phyloP scores from a whole-genome alignment of 2,329 filamentous ascomycete genomes.

The Venturia oleaginea region DNA sequence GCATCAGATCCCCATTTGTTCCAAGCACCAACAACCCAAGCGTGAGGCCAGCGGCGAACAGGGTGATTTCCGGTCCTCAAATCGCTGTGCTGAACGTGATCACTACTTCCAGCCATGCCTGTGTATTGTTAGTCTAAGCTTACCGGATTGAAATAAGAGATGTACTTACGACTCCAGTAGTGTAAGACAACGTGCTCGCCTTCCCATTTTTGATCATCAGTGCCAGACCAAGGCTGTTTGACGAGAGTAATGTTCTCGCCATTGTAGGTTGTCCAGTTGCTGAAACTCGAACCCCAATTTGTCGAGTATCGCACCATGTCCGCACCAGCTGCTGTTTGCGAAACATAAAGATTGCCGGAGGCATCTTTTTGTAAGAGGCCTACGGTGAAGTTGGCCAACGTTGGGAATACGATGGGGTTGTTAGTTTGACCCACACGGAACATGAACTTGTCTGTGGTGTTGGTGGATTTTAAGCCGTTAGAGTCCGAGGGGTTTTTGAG shows the following conservation, averaged over 20 bases:
- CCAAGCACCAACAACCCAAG: constrained; percentile 53
- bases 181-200: constrained; percentile 55
- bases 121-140: neutral
- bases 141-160: too few species aligned
- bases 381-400: constrained; percentile 48
- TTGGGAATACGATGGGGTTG: constrained; percentile 52
- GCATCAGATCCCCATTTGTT: constrained; percentile 57
- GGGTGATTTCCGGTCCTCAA: constrained; percentile 27
- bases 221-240: constrained; percentile 50
- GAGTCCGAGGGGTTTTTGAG: constrained; percentile 39
- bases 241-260: constrained; percentile 42
- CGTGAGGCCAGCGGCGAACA: constrained; percentile 49
- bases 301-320: constrained; percentile 54
- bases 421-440: constrained; percentile 48
- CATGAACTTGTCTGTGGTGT: constrained; percentile 51
- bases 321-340: constrained; percentile 52
- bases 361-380: constrained; percentile 36
- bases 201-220: constrained; percentile 47
- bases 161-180: constrained; percentile 45
- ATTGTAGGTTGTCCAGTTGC: constrained; percentile 47
- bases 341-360: constrained; percentile 39
- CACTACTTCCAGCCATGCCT: constrained; percentile 47
- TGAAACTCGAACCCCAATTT: constrained; percentile 52
- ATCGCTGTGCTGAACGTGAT: constrained; percentile 53
- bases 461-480: constrained; percentile 32